A percentile compares a stretch with the other conserved stretches of the same genome.
Conservation (phyloP, 169 alveolate species). For the Plasmodium knowlesi region DNA sequence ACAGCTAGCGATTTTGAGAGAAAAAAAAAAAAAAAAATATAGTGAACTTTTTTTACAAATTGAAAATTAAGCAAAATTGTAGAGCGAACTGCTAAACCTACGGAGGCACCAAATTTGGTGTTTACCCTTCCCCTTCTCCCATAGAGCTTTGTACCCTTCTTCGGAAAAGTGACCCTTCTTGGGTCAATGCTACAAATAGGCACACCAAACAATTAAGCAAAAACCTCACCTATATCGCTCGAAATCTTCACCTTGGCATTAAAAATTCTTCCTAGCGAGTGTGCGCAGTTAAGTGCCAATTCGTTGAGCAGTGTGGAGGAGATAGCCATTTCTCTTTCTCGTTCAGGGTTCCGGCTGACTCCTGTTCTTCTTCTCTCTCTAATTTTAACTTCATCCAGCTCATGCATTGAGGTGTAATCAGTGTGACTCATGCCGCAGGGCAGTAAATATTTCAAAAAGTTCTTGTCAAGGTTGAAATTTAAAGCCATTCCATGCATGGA, state of each 20-base stretch:
- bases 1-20: conserved; percentile 3
- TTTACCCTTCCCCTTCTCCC: background rate
- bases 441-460: conserved; percentile 45
- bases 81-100: background rate
- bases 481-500: conserved; percentile 82
- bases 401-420: conserved; percentile 57
- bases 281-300: conserved; percentile 11
- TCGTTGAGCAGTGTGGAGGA: background rate
- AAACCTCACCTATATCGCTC: conserved; percentile 19
- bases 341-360: background rate
- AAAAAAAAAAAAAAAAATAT: background rate
- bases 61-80: background rate
- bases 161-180: background rate
- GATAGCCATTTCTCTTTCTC: conserved; percentile 4
- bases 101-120: background rate
- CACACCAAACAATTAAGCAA: background rate
- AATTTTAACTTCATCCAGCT: conserved; percentile 13
- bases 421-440: conserved; percentile 79
- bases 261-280: conserved; percentile 51
- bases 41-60: background rate
- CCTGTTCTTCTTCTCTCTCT: background rate
- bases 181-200: background rate
- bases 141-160: background rate
- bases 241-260: conserved; percentile 33
- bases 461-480: conserved; percentile 61